A percentile compares a stretch with the other conserved stretches of the same genome.
phyloP scores from a whole-genome alignment of 1,284 basidiomycete genomes.

The Trichosporon sp. region DNA sequence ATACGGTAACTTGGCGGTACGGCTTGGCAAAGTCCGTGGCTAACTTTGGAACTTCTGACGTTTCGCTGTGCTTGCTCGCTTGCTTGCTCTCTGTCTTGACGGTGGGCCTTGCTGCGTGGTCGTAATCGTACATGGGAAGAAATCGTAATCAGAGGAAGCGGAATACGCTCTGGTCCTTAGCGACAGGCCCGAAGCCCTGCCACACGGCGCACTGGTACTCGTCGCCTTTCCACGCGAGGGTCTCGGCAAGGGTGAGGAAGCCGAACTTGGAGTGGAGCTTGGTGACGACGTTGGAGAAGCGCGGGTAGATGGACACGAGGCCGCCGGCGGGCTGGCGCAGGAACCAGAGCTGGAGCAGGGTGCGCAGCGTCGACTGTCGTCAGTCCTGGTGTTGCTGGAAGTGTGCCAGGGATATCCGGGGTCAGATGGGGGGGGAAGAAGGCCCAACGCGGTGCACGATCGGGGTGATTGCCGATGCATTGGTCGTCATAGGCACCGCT shows the following conservation, averaged over 20 bases:
- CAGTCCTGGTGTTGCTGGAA: neutral
- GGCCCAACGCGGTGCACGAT: too few species aligned
- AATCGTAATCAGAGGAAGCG: neutral
- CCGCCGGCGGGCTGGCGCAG: neutral
- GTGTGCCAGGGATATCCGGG: too few species aligned
- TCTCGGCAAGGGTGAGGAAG: neutral
- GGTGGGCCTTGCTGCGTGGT: neutral
- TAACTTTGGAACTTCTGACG: neutral
- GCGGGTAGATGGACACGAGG: neutral
- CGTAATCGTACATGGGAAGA: neutral
- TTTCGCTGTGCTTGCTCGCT: neutral
- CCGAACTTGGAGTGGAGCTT: neutral
- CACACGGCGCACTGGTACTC: conserved; percentile 1
- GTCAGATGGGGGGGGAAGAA: neutral
- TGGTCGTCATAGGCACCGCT: neutral
- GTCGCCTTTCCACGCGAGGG: neutral
- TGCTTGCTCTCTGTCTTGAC: too few species aligned
- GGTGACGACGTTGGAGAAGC: conserved; percentile 4
- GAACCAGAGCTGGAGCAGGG: neutral
- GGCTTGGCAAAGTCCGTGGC: neutral
- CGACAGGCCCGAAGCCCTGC: neutral
- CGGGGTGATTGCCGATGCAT: neutral
- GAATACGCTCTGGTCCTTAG: neutral
- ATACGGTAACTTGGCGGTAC: too few species aligned
- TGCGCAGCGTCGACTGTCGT: neutral